Conservation (phyloP, 768 basidiomycete genomes). For the Amanita inopinata region DNA sequence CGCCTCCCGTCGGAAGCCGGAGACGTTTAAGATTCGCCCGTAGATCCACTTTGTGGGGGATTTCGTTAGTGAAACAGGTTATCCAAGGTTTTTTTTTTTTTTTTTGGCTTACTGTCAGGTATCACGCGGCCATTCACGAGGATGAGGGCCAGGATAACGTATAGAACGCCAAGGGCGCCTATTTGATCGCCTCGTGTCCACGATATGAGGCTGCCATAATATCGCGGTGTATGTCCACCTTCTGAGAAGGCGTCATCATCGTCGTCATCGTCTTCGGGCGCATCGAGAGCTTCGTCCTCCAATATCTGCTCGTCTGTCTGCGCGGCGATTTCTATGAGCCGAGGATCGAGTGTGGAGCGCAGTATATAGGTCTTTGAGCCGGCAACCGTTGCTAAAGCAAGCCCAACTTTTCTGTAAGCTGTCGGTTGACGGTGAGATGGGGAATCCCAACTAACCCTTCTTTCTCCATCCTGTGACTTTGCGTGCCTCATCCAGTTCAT, state of each 20-base stretch:
- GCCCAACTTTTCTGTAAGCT: not conserved
- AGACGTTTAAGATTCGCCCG: constrained; percentile 62
- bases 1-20: constrained; percentile 38
- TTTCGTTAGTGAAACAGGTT: not conserved
- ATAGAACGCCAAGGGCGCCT: constrained; percentile 61
- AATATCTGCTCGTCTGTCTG: constrained; percentile 44
- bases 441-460: constrained; percentile 35
- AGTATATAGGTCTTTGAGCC: constrained; percentile 79
- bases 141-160: constrained; percentile 75
- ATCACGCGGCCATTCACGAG: constrained; percentile 73
- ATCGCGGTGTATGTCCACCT: constrained; percentile 22
- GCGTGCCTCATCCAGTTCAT: constrained; percentile 31
- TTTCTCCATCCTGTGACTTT: constrained; percentile 45
- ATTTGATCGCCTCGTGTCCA: constrained; percentile 66
- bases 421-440: not conserved
- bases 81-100: not conserved
- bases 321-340: constrained; percentile 53
- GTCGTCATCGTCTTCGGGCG: constrained; percentile 20
- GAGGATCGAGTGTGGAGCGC: constrained; percentile 57
- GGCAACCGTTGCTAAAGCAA: constrained; percentile 33
- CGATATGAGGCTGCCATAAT: constrained; percentile 61
- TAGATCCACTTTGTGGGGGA: constrained; percentile 58
- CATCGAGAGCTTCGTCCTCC: constrained; percentile 25
- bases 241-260: constrained; percentile 21
- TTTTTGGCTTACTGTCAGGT: constrained; percentile 51